Evolutionary conservation across 257 asterid species (phyloP).

Genomic region (Lithospermum erythrorhizon): DNA sequence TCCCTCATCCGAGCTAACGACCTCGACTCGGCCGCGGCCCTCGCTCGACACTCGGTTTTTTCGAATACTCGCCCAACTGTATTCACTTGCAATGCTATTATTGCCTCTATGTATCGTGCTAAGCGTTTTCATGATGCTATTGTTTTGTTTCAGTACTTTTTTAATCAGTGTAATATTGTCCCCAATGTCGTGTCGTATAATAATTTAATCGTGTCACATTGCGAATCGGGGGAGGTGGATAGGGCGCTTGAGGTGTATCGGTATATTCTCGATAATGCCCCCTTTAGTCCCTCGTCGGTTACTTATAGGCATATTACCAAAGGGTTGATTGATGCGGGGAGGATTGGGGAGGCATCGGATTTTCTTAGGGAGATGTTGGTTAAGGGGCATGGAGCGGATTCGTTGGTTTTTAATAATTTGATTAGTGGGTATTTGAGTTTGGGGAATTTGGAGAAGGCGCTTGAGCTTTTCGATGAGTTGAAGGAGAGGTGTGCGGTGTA

Average conservation of each 20-base stretch:
- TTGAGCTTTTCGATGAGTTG: conserved; percentile 68
- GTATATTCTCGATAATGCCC: conserved; percentile 47
- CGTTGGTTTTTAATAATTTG: conserved; percentile 71
- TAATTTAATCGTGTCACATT: conserved; percentile 49
- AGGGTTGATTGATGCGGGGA: conserved; percentile 54
- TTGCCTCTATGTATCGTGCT: conserved; percentile 74
- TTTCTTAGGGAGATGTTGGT: conserved; percentile 68
- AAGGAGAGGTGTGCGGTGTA: conserved; percentile 72
- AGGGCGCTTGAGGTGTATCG: conserved; percentile 46
- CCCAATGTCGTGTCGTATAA: conserved; percentile 77
- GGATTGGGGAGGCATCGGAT: conserved; percentile 50
- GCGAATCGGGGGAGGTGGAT: conserved; percentile 64
- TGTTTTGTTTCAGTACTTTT: conserved; percentile 69
- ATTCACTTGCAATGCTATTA: conserved; percentile 89
- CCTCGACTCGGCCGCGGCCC: conserved; percentile 62
- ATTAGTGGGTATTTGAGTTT: conserved; percentile 62
- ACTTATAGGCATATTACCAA: conserved; percentile 76
- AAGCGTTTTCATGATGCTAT: conserved; percentile 56
- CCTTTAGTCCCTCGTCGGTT: conserved; percentile 61
- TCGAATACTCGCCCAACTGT: conserved; percentile 70
- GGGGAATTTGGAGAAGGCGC: conserved; percentile 65
- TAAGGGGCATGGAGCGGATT: conserved; percentile 88
- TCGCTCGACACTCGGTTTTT: conserved; percentile 70
- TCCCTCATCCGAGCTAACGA: conserved; percentile 84
- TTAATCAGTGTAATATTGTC: conserved; percentile 49